Percentiles rank a stretch among this genome's conserved stretches.
These are phyloP conservation scores for Blumeria hordei DNA, from an alignment of 2,329 filamentous ascomycete genomes.

Conservation along the genomic window DNA sequence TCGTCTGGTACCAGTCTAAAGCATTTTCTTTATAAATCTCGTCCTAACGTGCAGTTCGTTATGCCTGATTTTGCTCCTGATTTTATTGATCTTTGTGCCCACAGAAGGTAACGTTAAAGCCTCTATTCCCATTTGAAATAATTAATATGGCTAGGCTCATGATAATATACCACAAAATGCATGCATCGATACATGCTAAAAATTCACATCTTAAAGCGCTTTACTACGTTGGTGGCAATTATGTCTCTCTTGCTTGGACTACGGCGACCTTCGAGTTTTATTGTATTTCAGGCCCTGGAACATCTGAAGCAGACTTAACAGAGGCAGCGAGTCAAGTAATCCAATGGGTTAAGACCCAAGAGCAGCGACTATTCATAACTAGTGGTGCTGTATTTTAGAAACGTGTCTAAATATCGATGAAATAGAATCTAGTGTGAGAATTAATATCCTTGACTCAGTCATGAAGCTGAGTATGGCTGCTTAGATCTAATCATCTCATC, in stretches of 20 bases:
- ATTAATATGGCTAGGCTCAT: slow-evolving; percentile 30
- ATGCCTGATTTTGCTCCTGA: slow-evolving; percentile 62
- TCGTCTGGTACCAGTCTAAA: slow-evolving; percentile 57
- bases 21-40: slow-evolving; percentile 91
- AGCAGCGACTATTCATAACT: slow-evolving; percentile 88
- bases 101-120: slow-evolving; percentile 26
- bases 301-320: slow-evolving; percentile 40
- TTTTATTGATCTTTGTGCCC: slow-evolving; percentile 34
- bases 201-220: slow-evolving; percentile 69
- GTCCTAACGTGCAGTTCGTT: slow-evolving; percentile 82
- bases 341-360: slow-evolving; percentile 77
- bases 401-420: neutral
- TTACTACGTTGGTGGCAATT: slow-evolving; percentile 50
- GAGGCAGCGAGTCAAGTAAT: slow-evolving; percentile 74
- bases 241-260: slow-evolving; percentile 68
- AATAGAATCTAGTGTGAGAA: neutral
- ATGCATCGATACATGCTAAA: slow-evolving; percentile 64
- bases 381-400: slow-evolving; percentile 61
- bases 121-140: slow-evolving; percentile 5
- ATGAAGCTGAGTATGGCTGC: too few species aligned
- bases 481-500: neutral
- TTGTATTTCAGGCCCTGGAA: slow-evolving; percentile 63
- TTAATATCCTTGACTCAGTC: too few species aligned
- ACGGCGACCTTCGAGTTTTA: slow-evolving; percentile 87
- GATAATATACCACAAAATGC: slow-evolving; percentile 64